Percentiles rank a stretch among this genome's conserved stretches.
Conservation (phyloP, 495 filamentous ascomycete genomes). For the Penicillium cinerascens region DNA sequence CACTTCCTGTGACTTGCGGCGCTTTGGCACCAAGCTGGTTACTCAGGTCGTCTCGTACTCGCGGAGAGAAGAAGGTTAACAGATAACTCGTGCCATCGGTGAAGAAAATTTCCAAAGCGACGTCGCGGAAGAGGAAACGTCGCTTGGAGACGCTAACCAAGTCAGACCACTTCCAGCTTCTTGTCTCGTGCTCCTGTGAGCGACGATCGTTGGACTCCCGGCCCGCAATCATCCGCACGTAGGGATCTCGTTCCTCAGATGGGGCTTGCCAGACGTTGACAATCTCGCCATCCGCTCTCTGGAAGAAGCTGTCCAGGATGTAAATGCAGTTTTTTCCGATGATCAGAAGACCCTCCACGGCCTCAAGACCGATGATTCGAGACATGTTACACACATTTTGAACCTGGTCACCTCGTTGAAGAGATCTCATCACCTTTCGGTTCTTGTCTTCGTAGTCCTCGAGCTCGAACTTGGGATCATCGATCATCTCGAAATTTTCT, state of each 20-base stretch:
- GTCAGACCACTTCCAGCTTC: slow-evolving; percentile 92
- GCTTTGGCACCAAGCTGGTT: slow-evolving; percentile 70
- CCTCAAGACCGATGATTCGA: slow-evolving; percentile 87
- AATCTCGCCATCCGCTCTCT: slow-evolving; percentile 90
- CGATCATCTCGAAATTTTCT: slow-evolving; percentile 92
- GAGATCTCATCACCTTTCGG: slow-evolving; percentile 89
- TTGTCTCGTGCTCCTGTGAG: slow-evolving; percentile 68
- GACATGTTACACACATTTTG: slow-evolving; percentile 93
- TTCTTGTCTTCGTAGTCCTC: slow-evolving; percentile 96
- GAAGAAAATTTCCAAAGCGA: slow-evolving; percentile 94
- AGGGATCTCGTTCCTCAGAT: slow-evolving; percentile 86
- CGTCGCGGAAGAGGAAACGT: slow-evolving; percentile 91
- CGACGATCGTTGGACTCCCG: slow-evolving; percentile 61
- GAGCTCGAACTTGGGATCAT: slow-evolving; percentile 76
- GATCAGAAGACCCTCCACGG: slow-evolving; percentile 85
- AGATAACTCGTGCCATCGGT: slow-evolving; percentile 94
- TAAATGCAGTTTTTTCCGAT: slow-evolving; percentile 91
- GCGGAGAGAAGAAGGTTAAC: slow-evolving; percentile 70
- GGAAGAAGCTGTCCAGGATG: slow-evolving; percentile 92
- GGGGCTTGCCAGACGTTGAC: slow-evolving; percentile 94
- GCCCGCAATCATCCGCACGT: slow-evolving; percentile 88
- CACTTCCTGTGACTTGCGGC: slow-evolving; percentile 63
- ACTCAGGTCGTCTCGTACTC: slow-evolving; percentile 73
- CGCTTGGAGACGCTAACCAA: slow-evolving; percentile 96
- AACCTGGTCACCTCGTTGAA: slow-evolving; percentile 89